These are phyloP conservation scores for Amphichorda felina DNA, from an alignment of 2,329 filamentous ascomycete genomes.

Conservation along the genomic window DNA sequence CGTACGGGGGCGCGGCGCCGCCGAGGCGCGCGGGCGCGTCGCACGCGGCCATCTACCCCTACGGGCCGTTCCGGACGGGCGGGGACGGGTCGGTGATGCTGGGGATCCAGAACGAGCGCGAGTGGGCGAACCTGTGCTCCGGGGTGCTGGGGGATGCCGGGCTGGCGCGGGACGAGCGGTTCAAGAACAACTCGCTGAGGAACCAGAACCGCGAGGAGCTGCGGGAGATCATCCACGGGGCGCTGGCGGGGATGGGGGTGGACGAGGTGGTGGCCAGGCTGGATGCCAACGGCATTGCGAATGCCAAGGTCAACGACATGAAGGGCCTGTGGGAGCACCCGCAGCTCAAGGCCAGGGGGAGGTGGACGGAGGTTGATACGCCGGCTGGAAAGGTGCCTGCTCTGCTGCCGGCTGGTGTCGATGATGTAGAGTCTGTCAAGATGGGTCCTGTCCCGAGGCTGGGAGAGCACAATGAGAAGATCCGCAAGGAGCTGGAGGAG, in stretches of 20 bases:
- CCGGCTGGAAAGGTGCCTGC: slow-evolving; percentile 32
- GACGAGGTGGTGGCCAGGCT: slow-evolving; percentile 27
- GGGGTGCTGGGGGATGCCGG: slow-evolving; percentile 29
- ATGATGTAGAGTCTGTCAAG: background rate
- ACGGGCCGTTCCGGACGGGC: slow-evolving; percentile 39
- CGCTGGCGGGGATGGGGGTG: slow-evolving; percentile 24
- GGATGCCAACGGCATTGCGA: slow-evolving; percentile 37
- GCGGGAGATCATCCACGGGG: slow-evolving; percentile 28
- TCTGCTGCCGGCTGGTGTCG: slow-evolving; percentile 24
- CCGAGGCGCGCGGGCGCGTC: slow-evolving; percentile 35
- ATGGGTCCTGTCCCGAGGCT: slow-evolving; percentile 2
- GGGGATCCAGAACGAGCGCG: slow-evolving; percentile 45
- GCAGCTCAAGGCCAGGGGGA: slow-evolving; percentile 33
- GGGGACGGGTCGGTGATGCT: slow-evolving; percentile 38
- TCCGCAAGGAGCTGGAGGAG: slow-evolving; percentile 2
- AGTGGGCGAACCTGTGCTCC: slow-evolving; percentile 37
- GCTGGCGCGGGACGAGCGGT: slow-evolving; percentile 31
- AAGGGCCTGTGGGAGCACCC: slow-evolving; percentile 40
- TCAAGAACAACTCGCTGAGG: slow-evolving; percentile 31
- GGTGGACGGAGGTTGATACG: slow-evolving; percentile 39
- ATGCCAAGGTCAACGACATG: slow-evolving; percentile 44
- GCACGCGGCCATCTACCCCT: slow-evolving; percentile 44
- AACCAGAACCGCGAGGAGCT: slow-evolving; percentile 32
- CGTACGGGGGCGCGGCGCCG: slow-evolving; percentile 28
- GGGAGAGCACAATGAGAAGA: slow-evolving; percentile 3